Percentiles rank a stretch among this genome's conserved stretches.
phyloP scores from a whole-genome alignment of 2,329 filamentous ascomycete species.

The Calonectria pteridis region DNA sequence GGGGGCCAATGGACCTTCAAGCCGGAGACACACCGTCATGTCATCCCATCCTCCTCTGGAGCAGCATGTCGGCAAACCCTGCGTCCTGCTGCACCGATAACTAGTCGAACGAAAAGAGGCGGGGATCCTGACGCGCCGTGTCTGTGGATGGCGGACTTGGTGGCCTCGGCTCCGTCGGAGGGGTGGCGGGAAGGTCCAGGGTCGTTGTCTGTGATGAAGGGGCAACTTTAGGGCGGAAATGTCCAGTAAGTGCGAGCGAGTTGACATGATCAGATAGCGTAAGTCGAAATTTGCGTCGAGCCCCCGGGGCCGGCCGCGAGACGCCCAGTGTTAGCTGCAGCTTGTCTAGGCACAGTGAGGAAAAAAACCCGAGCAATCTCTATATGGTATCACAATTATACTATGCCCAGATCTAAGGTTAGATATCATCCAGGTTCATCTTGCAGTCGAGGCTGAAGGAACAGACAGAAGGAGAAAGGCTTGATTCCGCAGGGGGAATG shows the following conservation, averaged over 20 bases:
- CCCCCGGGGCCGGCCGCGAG: slow-evolving; percentile 33
- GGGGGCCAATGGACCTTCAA: slow-evolving; percentile 28
- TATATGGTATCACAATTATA: not conserved
- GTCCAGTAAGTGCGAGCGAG: slow-evolving; percentile 30
- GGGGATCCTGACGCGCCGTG: slow-evolving; percentile 35
- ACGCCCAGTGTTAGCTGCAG: slow-evolving; percentile 23
- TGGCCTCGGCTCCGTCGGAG: slow-evolving; percentile 46
- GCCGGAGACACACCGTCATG: slow-evolving; percentile 32
- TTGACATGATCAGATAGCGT: slow-evolving; percentile 43
- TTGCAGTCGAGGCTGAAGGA: slow-evolving; percentile 46
- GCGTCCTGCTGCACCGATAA: slow-evolving; percentile 38
- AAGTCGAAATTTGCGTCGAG: slow-evolving; percentile 35
- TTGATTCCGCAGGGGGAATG: slow-evolving; percentile 45
- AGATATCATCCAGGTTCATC: slow-evolving; percentile 39
- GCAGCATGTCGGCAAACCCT: slow-evolving; percentile 32
- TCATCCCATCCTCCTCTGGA: slow-evolving; percentile 34
- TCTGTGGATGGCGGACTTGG: slow-evolving; percentile 36
- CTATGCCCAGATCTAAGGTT: slow-evolving; percentile 34
- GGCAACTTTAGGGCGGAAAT: slow-evolving; percentile 39
- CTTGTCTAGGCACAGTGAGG: slow-evolving; percentile 6
- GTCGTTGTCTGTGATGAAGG: slow-evolving; percentile 44
- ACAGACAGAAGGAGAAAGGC: slow-evolving; percentile 42
- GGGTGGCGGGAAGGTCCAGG: slow-evolving; percentile 45
- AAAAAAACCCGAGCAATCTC: not conserved
- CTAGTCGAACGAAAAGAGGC: slow-evolving; percentile 36